Conservation (phyloP, 2,329 filamentous ascomycete species). For the Mycosphaerella sp. region DNA sequence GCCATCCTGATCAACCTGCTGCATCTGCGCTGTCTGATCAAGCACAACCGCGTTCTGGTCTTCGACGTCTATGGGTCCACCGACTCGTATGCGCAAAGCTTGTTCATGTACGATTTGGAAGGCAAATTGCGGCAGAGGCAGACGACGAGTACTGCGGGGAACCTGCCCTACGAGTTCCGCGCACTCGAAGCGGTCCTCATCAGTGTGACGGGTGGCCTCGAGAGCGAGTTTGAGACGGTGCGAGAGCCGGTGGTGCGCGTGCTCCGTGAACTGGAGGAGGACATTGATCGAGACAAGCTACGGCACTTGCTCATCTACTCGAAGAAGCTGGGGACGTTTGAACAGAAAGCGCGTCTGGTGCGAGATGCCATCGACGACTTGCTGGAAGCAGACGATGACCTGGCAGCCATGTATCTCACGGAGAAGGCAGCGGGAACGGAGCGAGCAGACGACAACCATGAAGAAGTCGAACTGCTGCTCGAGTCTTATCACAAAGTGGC, state of each 20-base stretch:
- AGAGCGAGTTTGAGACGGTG: slow-evolving; percentile 90
- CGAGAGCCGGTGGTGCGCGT: slow-evolving; percentile 87
- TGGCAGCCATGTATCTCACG: slow-evolving; percentile 90
- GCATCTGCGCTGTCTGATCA: slow-evolving; percentile 93
- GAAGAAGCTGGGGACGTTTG: slow-evolving; percentile 92
- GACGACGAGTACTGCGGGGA: slow-evolving; percentile 43
- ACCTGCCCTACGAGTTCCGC: slow-evolving; percentile 89
- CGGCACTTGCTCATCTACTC: slow-evolving; percentile 86
- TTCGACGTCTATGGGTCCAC: slow-evolving; percentile 96
- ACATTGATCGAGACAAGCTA: slow-evolving; percentile 92
- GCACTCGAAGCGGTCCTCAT: slow-evolving; percentile 92
- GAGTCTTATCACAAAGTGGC: slow-evolving; percentile 98
- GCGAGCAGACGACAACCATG: slow-evolving; percentile 77
- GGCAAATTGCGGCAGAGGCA: slow-evolving; percentile 82
- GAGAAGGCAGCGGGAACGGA: slow-evolving; percentile 72
- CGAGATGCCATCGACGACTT: slow-evolving; percentile 92
- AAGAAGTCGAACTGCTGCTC: slow-evolving; percentile 92
- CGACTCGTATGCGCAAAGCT: slow-evolving; percentile 88
- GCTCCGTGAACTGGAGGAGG: slow-evolving; percentile 84
- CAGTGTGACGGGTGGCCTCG: slow-evolving; percentile 83
- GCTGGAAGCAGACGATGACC: slow-evolving; percentile 90
- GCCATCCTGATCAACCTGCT: slow-evolving; percentile 93
- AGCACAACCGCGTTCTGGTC: slow-evolving; percentile 85
- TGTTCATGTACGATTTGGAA: slow-evolving; percentile 97
- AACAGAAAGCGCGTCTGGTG: slow-evolving; percentile 91